Conservation (phyloP, 2,329 filamentous ascomycete species). For the Annulohypoxylon truncatum region DNA sequence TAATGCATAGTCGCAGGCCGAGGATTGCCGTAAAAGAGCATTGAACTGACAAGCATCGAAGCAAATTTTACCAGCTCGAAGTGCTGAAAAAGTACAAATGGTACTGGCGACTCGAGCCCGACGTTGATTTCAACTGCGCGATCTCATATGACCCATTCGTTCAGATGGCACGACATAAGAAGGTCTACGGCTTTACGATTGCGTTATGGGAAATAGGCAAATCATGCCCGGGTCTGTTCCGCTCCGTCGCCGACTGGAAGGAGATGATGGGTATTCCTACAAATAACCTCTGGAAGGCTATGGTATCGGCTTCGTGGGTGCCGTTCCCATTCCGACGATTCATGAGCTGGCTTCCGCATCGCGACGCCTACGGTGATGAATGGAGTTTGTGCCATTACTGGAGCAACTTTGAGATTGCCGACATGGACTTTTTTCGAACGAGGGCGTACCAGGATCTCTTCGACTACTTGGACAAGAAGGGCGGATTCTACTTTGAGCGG, state of each 20-base stretch:
- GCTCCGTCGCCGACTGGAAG: slow-evolving; percentile 56
- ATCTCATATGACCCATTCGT: slow-evolving; percentile 62
- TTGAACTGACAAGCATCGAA: slow-evolving; percentile 35
- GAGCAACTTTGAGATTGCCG: slow-evolving; percentile 62
- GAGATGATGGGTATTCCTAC: slow-evolving; percentile 51
- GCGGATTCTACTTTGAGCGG: slow-evolving; percentile 59
- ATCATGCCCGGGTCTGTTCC: slow-evolving; percentile 58
- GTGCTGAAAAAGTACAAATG: slow-evolving; percentile 57
- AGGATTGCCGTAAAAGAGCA: background rate
- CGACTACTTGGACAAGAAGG: slow-evolving; percentile 54
- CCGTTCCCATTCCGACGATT: slow-evolving; percentile 56
- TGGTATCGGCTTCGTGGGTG: slow-evolving; percentile 55
- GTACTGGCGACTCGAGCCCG: slow-evolving; percentile 61
- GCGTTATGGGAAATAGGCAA: slow-evolving; percentile 57
- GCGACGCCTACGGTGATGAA: slow-evolving; percentile 54
- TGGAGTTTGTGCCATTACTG: slow-evolving; percentile 62
- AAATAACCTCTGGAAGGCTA: slow-evolving; percentile 56
- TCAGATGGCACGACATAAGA: slow-evolving; percentile 57
- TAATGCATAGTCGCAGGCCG: background rate
- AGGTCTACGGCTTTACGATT: slow-evolving; percentile 60
- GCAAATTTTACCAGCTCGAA: slow-evolving; percentile 58
- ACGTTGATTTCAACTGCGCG: slow-evolving; percentile 58
- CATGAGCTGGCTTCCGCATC: slow-evolving; percentile 53
- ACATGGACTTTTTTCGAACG: slow-evolving; percentile 58
- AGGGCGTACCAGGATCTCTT: slow-evolving; percentile 56